phyloP scores from a whole-genome alignment of 2,329 filamentous ascomycete genomes.

The Microsporum audouinii region DNA sequence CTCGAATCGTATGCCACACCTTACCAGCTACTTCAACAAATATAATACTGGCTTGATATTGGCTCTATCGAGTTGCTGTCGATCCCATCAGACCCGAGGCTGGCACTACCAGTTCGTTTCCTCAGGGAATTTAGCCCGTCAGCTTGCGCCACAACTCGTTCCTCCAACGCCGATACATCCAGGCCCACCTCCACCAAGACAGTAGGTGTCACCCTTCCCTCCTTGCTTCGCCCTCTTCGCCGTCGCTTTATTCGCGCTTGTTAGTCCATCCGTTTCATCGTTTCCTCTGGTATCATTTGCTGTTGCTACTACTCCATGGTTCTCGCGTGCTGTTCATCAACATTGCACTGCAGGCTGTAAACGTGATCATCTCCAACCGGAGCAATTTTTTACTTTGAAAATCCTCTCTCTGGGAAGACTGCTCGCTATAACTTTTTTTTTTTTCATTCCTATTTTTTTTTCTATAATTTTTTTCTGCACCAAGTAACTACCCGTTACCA shows the following conservation, averaged over 20 bases:
- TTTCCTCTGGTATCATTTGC: not conserved
- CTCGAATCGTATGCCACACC: not conserved
- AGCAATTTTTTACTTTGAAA: not conserved
- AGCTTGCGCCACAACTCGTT: conserved; percentile 7
- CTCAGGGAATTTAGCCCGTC: conserved; percentile 3
- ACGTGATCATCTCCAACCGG: not conserved
- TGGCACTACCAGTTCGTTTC: conserved; percentile 1
- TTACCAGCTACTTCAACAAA: not conserved
- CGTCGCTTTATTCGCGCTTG: not conserved
- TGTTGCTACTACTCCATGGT: not conserved
- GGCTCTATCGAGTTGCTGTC: not conserved
- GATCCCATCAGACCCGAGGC: conserved; percentile 2
- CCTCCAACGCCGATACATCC: conserved; percentile 1
- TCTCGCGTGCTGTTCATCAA: conserved; percentile 3
- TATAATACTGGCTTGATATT: not conserved
- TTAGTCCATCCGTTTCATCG: not conserved
- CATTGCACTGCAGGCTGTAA: not conserved
- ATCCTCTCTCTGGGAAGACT: not conserved
- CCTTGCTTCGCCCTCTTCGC: conserved; percentile 5
- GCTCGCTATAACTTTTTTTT: not conserved
- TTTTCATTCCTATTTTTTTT: not conserved
- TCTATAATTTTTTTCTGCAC: not conserved
- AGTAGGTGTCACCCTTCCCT: not conserved
- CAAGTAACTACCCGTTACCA: not conserved
- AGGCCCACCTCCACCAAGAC: conserved; percentile 2